Base-by-base conservation (phyloP, 257 asterid species). In the Nicotiana undulata region DNA sequence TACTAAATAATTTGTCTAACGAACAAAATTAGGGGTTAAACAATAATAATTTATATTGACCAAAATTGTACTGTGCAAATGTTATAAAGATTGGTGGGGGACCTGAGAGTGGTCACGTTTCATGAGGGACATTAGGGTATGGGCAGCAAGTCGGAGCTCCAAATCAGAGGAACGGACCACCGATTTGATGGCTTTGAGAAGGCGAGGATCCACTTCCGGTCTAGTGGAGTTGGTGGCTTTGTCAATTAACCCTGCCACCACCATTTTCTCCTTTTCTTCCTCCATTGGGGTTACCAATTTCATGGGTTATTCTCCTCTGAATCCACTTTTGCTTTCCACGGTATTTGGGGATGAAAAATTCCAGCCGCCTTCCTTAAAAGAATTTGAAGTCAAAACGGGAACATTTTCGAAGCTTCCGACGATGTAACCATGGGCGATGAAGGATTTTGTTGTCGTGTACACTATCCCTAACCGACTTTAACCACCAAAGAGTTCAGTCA, bases 101-200 rank as follows among this genome's bases (percentile, higher is more conserved):
- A 91, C 99, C 98, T 95, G 99, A 81, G 98, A 91, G 82, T 93
- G 98, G 52, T 93, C 89, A 40, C 97, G 97, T 84, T 89, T 93
- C 97, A 93, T 92, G 72, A 89, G 87, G 70, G 90, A 89, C 84
- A 89, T 86, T 68, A 95, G 95, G 91, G 98, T 93, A 89, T 86
- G 91, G 11, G 91, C 86, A 44, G 99, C 96, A 61, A 83, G 60
- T 17, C 96, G 95, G 75, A 95, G 93, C 90, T 95, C 96, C 76
- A 88, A 83, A 68, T 95, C 99, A 82, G 97, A 91, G 75, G 82
- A 65, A 31, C 99, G 98, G 82, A 90, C 97, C 40, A 82, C 88
- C 24, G 82, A 93, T 86, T 95, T 95, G 81, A 95, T 93, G 86
- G 97, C 88, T 86, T 92, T 95, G 81, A 95, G 95, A 76, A 92